phyloP scores from a whole-genome alignment of 2,329 filamentous ascomycete genomes.

The Pseudomassariella vexata region DNA sequence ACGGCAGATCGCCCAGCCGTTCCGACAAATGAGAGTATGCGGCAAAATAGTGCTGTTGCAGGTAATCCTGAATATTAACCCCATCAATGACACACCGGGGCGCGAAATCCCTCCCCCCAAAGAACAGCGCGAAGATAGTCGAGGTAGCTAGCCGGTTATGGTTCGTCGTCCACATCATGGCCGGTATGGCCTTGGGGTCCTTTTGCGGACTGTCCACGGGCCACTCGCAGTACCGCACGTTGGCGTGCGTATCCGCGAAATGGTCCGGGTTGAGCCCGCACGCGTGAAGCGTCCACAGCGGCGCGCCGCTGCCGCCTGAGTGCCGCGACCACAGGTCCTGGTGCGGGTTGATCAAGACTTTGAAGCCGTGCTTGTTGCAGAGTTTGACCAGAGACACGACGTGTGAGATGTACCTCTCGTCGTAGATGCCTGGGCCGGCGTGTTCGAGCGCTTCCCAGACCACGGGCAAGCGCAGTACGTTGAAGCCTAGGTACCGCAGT shows the following conservation, averaged over 20 bases:
- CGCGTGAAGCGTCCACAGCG: conserved; percentile 17
- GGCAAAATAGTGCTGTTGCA: conserved; percentile 15
- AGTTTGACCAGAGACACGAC: conserved; percentile 10
- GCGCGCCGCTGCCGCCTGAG: conserved; percentile 16
- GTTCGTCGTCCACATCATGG: conserved; percentile 21
- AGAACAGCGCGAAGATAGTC: conserved; percentile 17
- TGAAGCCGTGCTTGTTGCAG: conserved; percentile 13
- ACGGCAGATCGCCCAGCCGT: conserved; percentile 12
- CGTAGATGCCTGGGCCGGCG: conserved; percentile 15
- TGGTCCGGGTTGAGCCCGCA: conserved; percentile 15
- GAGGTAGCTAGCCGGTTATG: conserved; percentile 15
- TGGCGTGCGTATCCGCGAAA: conserved; percentile 16
- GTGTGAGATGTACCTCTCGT: conserved; percentile 16
- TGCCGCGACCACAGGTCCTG: conserved; percentile 19
- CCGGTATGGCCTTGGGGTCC: conserved; percentile 15
- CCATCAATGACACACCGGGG: conserved; percentile 15
- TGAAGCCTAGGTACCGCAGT: conserved; percentile 15
- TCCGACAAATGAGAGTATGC: conserved; percentile 13
- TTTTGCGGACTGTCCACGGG: conserved; percentile 13
- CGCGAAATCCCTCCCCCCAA: conserved; percentile 14
- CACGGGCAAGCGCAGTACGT: conserved; percentile 14
- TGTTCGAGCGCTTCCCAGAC: conserved; percentile 18
- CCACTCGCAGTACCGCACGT: conserved; percentile 17
- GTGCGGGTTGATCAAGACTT: conserved; percentile 18
- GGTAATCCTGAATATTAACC: conserved; percentile 18